phyloP scores from a whole-genome alignment of 305 asterid genomes.

The Coffea humblotiana region DNA sequence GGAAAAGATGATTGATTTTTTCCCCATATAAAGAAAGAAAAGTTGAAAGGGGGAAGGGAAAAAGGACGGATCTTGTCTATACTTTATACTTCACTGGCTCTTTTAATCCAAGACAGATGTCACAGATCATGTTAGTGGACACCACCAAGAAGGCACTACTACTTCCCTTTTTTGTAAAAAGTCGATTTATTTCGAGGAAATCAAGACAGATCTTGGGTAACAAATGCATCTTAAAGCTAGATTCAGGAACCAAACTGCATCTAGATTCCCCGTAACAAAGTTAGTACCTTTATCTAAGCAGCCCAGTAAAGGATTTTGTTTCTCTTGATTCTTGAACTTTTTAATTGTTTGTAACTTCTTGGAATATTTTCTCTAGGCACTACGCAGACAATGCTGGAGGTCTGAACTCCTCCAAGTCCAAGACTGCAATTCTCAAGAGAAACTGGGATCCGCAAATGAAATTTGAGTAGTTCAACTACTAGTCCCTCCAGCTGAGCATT shows the following conservation, averaged over 20 bases:
- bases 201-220: conserved; percentile 14
- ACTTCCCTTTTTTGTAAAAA: background rate
- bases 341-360: background rate
- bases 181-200: conserved; percentile 9
- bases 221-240: background rate
- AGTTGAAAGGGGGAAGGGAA: background rate
- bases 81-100: background rate
- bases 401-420: no score
- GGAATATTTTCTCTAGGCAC: no score
- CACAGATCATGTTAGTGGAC: background rate
- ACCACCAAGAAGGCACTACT: background rate
- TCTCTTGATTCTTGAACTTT: background rate
- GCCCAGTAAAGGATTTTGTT: background rate
- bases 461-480: background rate
- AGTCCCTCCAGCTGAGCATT: no score
- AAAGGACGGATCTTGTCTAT: background rate
- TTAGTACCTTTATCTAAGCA: background rate
- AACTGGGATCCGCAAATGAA: background rate
- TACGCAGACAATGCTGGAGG: background rate
- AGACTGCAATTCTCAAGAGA: no score
- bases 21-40: background rate
- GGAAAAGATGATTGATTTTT: no score
- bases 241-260: background rate
- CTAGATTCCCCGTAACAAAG: background rate
- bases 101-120: background rate